phyloP scores from a whole-genome alignment of 768 basidiomycete genomes.

The Auriscalpium orientale region DNA sequence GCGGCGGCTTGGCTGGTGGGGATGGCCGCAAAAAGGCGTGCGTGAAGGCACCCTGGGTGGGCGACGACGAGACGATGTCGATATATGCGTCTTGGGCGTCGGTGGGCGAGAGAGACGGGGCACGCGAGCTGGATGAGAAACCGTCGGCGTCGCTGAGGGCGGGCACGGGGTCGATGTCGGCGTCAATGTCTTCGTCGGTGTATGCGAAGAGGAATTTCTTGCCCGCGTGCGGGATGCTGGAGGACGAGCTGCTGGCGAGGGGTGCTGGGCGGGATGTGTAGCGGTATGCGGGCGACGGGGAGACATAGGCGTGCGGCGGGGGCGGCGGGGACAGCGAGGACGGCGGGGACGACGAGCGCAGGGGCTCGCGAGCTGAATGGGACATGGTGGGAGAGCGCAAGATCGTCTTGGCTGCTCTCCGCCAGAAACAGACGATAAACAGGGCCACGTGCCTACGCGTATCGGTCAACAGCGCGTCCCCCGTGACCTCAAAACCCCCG shows the following conservation, averaged over 20 bases:
- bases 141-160: slow-evolving; percentile 14
- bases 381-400: too few species aligned
- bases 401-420: too few species aligned
- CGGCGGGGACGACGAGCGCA: slow-evolving; percentile 1
- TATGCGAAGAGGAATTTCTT: neutral
- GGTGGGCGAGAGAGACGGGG: slow-evolving; percentile 9
- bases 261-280: neutral
- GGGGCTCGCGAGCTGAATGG: too few species aligned
- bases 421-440: neutral
- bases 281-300: neutral
- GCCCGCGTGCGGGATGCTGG: neutral
- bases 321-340: slow-evolving; percentile 2
- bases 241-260: too few species aligned
- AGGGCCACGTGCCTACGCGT: neutral
- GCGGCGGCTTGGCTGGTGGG: neutral
- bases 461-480: neutral
- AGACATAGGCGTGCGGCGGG: neutral
- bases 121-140: slow-evolving; percentile 6
- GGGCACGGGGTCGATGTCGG: slow-evolving; percentile 12
- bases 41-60: neutral
- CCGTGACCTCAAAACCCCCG: neutral
- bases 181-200: slow-evolving; percentile 10
- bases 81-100: slow-evolving; percentile 11
- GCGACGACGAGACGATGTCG: slow-evolving; percentile 13
- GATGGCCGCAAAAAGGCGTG: slow-evolving; percentile 1